These are phyloP conservation scores for Betula pendula DNA, from an alignment of 306 rosid genomes.

Conservation along the genomic window DNA sequence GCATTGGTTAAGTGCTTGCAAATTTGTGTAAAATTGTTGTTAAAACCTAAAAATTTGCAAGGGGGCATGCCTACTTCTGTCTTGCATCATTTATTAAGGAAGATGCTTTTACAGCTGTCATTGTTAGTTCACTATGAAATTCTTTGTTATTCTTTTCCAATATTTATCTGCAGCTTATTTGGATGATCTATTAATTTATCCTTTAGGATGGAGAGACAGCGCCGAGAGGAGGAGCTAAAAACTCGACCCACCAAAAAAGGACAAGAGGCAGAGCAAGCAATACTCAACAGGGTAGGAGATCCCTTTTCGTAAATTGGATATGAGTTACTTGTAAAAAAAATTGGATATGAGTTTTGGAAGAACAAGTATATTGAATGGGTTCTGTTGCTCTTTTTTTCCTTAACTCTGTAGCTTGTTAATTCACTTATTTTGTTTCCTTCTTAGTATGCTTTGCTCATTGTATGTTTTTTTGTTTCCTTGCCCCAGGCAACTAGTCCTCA, in stretches of 20 bases:
- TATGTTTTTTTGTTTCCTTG: constrained; percentile 19
- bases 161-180: constrained; percentile 8
- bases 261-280: constrained; percentile 73
- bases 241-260: constrained; percentile 74
- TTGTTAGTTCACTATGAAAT: not conserved
- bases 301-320: not conserved
- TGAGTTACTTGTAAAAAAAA: not conserved
- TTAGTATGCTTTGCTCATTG: constrained; percentile 18
- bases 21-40: not conserved
- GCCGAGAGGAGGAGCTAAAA: constrained; percentile 91
- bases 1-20: not conserved
- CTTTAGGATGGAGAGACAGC: constrained; percentile 94
- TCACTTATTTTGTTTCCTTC: not conserved
- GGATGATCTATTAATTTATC: constrained; percentile 17
- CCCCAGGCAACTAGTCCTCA: constrained; percentile 87
- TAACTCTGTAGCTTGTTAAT: not conserved
- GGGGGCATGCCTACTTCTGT: not conserved
- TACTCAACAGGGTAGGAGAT: constrained; percentile 72
- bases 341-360: not conserved
- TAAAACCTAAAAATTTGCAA: not conserved
- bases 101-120: constrained; percentile 10
- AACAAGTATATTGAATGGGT: not conserved
- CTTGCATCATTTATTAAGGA: not conserved
- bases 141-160: not conserved
- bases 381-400: not conserved